phyloP scores from a whole-genome alignment of 2,329 filamentous ascomycete genomes.

The Drechslerella stenobrocha region DNA sequence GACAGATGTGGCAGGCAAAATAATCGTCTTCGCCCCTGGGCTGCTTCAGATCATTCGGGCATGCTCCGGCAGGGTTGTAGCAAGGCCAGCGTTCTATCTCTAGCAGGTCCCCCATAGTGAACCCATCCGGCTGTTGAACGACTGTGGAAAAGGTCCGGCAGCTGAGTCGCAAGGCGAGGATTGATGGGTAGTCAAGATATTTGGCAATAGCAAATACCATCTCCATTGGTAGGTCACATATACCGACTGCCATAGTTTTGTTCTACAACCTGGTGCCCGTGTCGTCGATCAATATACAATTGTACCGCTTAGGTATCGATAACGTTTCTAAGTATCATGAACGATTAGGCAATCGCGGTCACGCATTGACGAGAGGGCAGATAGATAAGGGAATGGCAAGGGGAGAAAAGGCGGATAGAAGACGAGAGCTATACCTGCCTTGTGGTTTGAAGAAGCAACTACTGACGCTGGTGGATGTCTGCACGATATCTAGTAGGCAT shows the following conservation, averaged over 20 bases:
- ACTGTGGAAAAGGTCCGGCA: background rate
- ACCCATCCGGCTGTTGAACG: background rate
- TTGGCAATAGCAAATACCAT: constrained; percentile 2
- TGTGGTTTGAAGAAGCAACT: no score
- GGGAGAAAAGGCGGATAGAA: no score
- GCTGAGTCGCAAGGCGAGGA: constrained; percentile 5
- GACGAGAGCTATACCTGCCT: no score
- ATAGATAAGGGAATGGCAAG: no score
- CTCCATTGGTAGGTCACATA: constrained; percentile 11
- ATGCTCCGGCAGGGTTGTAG: constrained; percentile 3
- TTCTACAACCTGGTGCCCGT: no score
- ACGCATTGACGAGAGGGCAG: no score
- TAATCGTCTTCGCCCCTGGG: background rate
- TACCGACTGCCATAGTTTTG: constrained; percentile 1
- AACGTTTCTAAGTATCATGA: no score
- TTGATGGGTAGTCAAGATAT: constrained; percentile 1
- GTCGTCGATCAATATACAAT: no score
- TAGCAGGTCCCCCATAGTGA: constrained; percentile 21
- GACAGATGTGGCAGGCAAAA: constrained; percentile 24
- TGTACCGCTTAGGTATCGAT: no score
- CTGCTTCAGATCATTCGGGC: background rate
- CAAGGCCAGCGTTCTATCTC: constrained; percentile 25
- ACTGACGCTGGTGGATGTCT: no score
- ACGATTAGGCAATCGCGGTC: no score
- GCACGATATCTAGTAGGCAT: no score